Evolutionary conservation across 345 rosid species (phyloP), one percentile per base, ranked within the genome.

Genomic region (Carallia pectinifolia): DNA sequence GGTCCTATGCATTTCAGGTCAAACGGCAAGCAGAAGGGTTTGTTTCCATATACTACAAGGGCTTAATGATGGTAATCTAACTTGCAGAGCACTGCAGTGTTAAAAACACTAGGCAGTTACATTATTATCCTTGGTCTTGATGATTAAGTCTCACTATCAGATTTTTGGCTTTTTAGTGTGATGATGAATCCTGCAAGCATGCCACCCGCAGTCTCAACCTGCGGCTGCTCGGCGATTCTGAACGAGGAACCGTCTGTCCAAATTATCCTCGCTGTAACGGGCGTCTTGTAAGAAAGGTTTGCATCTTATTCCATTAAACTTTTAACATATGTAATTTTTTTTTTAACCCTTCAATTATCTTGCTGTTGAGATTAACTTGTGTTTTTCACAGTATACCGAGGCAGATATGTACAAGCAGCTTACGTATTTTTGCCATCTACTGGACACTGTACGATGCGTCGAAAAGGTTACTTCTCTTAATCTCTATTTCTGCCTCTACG

Each of bases 241-340:
- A 92, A 72, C 84, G 81, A n/a, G 99, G 99, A 66, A 95, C 99
- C n/a, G 90, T 89, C 74, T 95, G 99, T 79, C 94, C 97, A 33
- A 91, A 85, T 76, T 89, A 95, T 77, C 99, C 99, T 38, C 89
- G 86, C 64, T 95, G 99, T 65, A 86, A 85, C 19, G 99, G 99
- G 5, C 87, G 75, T 69, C 97, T 95, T 55, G 63, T 81, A 64
- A 79, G 91, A 86, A 88, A 86, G 99, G 99, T 90, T 64, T 52
- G 15, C 30, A 6, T 56, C 53, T 7, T 53, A 40, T 64, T 54
- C 59, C 50, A 2, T 44, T 12, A 44, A 44, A 4, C 0, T 44
- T 44, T 12, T 44, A 12, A 44, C 16, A 44, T 12, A 12, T 12
- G 4, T 44, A 33, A 18, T 54, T 47, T 44, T 34, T n/a, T 0